phyloP scores from a whole-genome alignment of 306 rosid species.

The Cicer bijugum region DNA sequence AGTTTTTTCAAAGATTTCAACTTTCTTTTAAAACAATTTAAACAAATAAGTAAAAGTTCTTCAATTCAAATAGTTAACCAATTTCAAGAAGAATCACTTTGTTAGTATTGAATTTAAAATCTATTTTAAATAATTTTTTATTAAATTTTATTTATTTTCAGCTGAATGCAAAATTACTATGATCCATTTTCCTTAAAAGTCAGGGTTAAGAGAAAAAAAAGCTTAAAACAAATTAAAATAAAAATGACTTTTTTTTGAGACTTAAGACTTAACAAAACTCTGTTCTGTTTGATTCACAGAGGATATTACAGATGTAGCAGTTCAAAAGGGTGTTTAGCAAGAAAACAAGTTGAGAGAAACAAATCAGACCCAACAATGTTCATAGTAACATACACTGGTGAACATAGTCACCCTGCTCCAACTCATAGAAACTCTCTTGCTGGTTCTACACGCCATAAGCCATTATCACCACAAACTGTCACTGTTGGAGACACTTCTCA shows the following conservation, averaged over 20 bases:
- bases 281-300: slow-evolving; percentile 52
- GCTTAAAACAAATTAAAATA: neutral
- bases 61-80: too few species aligned
- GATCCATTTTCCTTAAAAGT: too few species aligned
- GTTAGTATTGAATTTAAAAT: too few species aligned
- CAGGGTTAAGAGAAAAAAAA: too few species aligned
- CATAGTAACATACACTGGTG: slow-evolving; percentile 91
- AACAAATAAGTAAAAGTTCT: neutral
- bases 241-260: neutral
- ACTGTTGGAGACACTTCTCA: slow-evolving; percentile 44
- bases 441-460: slow-evolving; percentile 92
- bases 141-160: too few species aligned
- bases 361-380: slow-evolving; percentile 89
- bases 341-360: slow-evolving; percentile 94
- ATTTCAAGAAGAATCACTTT: too few species aligned
- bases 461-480: slow-evolving; percentile 41
- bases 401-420: slow-evolving; percentile 95
- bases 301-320: slow-evolving; percentile 97
- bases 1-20: slow-evolving; percentile 8
- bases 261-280: neutral
- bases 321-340: slow-evolving; percentile 92
- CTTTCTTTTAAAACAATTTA: neutral
- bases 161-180: too few species aligned
- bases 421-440: slow-evolving; percentile 96
- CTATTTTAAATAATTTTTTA: too few species aligned